Evolutionary conservation across 176 grass and related monocot species (phyloP), one percentile per base, ranked within the genome.

Genomic region (Aegilops tauschii): DNA sequence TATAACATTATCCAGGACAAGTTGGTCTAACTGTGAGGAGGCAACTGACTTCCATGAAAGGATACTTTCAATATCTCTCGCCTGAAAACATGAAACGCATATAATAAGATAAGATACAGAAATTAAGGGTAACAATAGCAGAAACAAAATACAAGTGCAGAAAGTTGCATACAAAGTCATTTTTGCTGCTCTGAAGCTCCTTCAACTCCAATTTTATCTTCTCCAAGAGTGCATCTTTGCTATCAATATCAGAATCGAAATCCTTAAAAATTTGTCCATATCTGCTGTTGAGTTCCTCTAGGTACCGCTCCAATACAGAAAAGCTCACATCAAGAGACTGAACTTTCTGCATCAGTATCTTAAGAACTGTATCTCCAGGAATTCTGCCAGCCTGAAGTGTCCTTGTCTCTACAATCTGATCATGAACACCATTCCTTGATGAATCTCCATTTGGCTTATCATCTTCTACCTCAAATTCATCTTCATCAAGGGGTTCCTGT

Each of bases 211-310:
- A 47, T 86, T 88, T 93, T 13, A 97, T 91, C 73, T 92, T 92
- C 72, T 94, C 85, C 86, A 97, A 31, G 9, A 96, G 20, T 17
- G 70, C 73, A 90, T 99, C 90, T 42, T 93, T 93, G 40, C 50
- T 90, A 62, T 87, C 85, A 39, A 99, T 99, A 62, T 99, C 97
- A 86, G 87, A 89, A 87, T 96, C 97, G 23, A 99, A 93, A 81
- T 97, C 97, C 67, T 96, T 93, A 76, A 99, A 99, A n/a, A 99
- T 99, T 83, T 91, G 90, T 16, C 97, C 87, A 16, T 99, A 99
- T 86, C 97, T 90, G 73, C 77, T 94, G 89, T 97, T 99, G 83
- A 99, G 54, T 81, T 99, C 97, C 80, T 94, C 97, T 29, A 99
- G 87, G 82, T 97, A 99, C 69, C 83, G 82, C 81, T 99, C 94